Base-by-base conservation (phyloP, 176 grass and related monocot species). In the Oryza coarctata region DNA sequence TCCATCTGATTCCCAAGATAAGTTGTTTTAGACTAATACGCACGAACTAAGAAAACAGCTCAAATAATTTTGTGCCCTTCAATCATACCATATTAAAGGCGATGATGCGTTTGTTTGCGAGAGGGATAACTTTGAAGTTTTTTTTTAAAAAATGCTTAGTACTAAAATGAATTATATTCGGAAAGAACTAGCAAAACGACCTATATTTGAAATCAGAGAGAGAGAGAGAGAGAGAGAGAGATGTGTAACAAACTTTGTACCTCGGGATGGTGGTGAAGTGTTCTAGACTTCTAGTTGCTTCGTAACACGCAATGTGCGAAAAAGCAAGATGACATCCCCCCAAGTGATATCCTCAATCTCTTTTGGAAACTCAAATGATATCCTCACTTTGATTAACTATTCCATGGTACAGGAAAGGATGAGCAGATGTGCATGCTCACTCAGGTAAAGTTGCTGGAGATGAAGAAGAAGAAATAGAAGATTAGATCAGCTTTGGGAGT, bases 381-480 rank as follows among this genome's bases (percentile, higher is more conserved):
- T 73, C 71, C 38, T 39, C 45, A 26, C 61, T 35, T 23, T 9
- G 9, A 72, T 77, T 65, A 89, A 67, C 76, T 45, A 58, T 45
- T 80, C 47, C 50, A n/a, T 89, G 55, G 41, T 39, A 26, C 81
- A 83, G 35, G 61, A 83, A 49, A 83, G 65, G 64, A 47, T 40
- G 64, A 65, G 75, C 62, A 41, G 39, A 82, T 81, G 73, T 68
- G 74, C 58, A 31, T 78, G 58, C 55, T 86, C 66, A 86, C 87
- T 89, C 32, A 50, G 83, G 35, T 52, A 86, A 86, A 86, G 88
- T 50, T 70, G 49, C 18, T 47, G 84, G 12, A 36, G 84, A 86
- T 64, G 79, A 76, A 79, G 35, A 68, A 77, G 47, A 22, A 23
- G 55, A 60, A 25, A 60, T 8, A 60, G 79, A 33, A 33, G 83